Conservation (phyloP, 306 rosid genomes). For the Cicer bijugum region DNA sequence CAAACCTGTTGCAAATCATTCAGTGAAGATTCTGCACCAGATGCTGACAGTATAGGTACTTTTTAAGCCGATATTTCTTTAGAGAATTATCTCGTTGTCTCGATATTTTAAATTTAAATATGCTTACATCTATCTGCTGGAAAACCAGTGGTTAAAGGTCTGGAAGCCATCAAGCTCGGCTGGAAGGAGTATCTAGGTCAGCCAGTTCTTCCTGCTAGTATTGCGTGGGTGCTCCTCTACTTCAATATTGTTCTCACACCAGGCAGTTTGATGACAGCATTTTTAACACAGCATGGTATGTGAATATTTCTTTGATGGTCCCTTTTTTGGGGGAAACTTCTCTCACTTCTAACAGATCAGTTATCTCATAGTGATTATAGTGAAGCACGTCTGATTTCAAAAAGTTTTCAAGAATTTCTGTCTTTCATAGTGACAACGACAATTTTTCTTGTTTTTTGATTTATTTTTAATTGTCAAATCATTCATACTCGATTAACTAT, state of each 20-base stretch:
- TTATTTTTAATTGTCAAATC: slow-evolving; percentile 5
- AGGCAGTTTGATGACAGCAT: slow-evolving; percentile 97
- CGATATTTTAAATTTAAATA: slow-evolving; percentile 30
- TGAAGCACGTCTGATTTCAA: slow-evolving; percentile 12
- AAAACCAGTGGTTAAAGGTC: slow-evolving; percentile 68
- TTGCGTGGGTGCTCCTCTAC: slow-evolving; percentile 84
- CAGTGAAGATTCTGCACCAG: slow-evolving; percentile 53
- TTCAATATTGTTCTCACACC: slow-evolving; percentile 91
- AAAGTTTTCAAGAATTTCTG: slow-evolving; percentile 4
- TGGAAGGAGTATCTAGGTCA: slow-evolving; percentile 92
- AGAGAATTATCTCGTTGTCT: neutral
- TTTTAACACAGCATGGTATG: slow-evolving; percentile 84
- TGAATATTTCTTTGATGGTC: slow-evolving; percentile 33
- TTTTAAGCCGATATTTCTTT: slow-evolving; percentile 27
- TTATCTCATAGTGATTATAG: slow-evolving; percentile 13
- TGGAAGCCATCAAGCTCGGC: slow-evolving; percentile 84
- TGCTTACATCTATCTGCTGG: slow-evolving; percentile 45
- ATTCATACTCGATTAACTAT: slow-evolving; percentile 5
- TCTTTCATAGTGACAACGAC: neutral
- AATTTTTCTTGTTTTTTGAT: neutral
- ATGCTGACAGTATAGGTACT: slow-evolving; percentile 63
- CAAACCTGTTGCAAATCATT: slow-evolving; percentile 62
- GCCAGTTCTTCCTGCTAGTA: slow-evolving; percentile 97
- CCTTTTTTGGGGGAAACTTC: slow-evolving; percentile 20
- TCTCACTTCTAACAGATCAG: slow-evolving; percentile 1